Base-by-base conservation (phyloP, 306 rosid species). In the Medicago arabica region DNA sequence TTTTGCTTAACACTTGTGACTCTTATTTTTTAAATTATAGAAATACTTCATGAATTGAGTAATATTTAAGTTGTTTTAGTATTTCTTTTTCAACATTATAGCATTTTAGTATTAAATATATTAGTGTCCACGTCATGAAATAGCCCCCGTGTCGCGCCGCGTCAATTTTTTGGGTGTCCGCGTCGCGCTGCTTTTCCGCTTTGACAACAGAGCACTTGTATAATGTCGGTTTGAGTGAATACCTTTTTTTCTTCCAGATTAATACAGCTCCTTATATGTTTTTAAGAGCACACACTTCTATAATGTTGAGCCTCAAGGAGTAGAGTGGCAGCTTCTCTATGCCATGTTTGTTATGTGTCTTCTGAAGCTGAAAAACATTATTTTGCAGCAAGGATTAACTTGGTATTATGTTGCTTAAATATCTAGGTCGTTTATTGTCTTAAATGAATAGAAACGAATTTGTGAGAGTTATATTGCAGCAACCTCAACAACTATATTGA, bases 401-500 rank as follows among this genome's bases (percentile, higher is more conserved):
- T 64, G 11, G 8, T 44, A 41, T 65, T 55, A 67, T 54, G 31
- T 28, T 28, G 65, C 59, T 79, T 12, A 51, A 73, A 70, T 55
- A 16, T 31, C 17, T 62, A 28, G 66, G 63, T 9, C 36, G 51
- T 25, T 71, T 84, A 41, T 77, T 70, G 17, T 67, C 40, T 61
- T 50, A 54, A 69, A 61, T 55, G 71, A 54, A 34, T 23, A 39
- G 28, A 71, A 47, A 21, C 72, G 44, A 79, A 39, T 72, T 40
- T 28, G 31, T 55, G 58, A 80, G 51, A 49, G 21, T 55, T 54
- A 6, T 55, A 68, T 67, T 78, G 54, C 66, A 66, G n/a, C 53
- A 78, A 67, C 67, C 69, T 79, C 69, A 71, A 14, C 38, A 9
- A 19, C 59, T 73, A 23, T 58, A 71, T 78, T 82, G 74, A 75